phyloP scores from a whole-genome alignment of 2,329 filamentous ascomycete species.

The Aspergillus sp. region DNA sequence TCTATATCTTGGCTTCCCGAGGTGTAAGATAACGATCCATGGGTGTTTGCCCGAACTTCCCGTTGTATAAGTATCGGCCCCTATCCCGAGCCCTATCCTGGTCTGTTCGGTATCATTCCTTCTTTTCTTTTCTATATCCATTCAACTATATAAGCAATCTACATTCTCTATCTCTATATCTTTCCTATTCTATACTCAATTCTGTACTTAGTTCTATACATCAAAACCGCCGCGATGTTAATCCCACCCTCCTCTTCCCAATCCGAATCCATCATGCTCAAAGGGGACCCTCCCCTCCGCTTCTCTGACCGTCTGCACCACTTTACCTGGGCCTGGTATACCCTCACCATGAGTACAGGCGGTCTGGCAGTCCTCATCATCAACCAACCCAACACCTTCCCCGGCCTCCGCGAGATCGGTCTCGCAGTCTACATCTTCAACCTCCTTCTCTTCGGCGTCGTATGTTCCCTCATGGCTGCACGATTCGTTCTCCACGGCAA shows the following conservation, averaged over 20 bases:
- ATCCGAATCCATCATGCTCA: constrained; percentile 15
- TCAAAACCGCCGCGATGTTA: constrained; percentile 9
- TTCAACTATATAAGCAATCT: background rate
- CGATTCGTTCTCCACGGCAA: constrained; percentile 57
- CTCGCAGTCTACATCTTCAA: constrained; percentile 62
- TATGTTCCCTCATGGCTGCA: constrained; percentile 48
- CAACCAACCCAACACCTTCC: constrained; percentile 58
- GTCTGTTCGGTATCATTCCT: constrained; percentile 3
- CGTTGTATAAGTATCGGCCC: background rate
- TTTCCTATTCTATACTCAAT: background rate
- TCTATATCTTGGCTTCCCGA: background rate
- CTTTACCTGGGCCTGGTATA: constrained; percentile 69
- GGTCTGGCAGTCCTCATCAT: constrained; percentile 59
- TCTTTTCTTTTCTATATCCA: constrained; percentile 4
- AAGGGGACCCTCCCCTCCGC: constrained; percentile 13
- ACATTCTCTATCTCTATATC: background rate
- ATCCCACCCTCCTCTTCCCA: constrained; percentile 16
- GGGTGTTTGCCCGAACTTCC: background rate
- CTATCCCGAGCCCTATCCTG: constrained; percentile 1
- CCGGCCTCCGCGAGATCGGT: constrained; percentile 58
- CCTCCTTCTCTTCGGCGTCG: constrained; percentile 55
- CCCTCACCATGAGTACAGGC: constrained; percentile 67
- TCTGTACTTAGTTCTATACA: background rate
- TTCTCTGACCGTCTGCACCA: constrained; percentile 34
- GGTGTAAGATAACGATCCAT: no score